Base-by-base conservation (phyloP, 768 basidiomycete species). In the Sistotremastrum niveocremeum region DNA sequence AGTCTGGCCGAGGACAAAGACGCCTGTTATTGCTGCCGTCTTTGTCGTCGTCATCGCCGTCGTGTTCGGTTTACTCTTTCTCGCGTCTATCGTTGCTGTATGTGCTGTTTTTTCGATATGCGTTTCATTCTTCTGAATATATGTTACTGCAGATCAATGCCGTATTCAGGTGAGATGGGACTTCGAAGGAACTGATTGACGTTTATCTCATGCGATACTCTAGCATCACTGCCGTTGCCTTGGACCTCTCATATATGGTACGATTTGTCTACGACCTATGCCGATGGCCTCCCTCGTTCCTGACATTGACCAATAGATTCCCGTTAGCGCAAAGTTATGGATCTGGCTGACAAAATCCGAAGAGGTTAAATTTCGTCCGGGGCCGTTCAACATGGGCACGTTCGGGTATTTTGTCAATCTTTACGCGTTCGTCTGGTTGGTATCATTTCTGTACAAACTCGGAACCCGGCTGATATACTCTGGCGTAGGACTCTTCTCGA, bases 181-280 rank as follows among this genome's bases (percentile, higher is more conserved):
- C 8, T 41, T 41, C 4, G 28, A 44, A 4, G 30, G 10, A 7
- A 5, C 6, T 44, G 29, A 41, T 38, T 28, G 37, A 32, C 10
- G 37, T 4, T 10, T 12, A 12, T 10, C 37, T 38, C 11, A 38
- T 12, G 20, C 20, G 11, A 12, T 38, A 10, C 37, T 4, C 7
- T 44, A 44, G 43, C 39, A 50, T 51, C 40, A 51, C 49, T 6
- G 49, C 49, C 9, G 49, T 51, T 8, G 49, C 50, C 20, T 40
- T 51, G n/a, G 49, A 47, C 39, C 7, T 48, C 29, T 33, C 45
- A 6, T 41, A 41, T 39, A 34, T 37, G 39, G 37, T 48, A 31
- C 34, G 20, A 9, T 29, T 6, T 35, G 37, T 6, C 36, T 33
- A 11, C 31, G 7, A 8, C 28, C 2, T 20, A 20, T 20, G 20